Evolutionary conservation across 352 stramenopile genomes (phyloP), one percentile per base, ranked within the genome.

Genomic region (Phytophthora citrophthora): DNA sequence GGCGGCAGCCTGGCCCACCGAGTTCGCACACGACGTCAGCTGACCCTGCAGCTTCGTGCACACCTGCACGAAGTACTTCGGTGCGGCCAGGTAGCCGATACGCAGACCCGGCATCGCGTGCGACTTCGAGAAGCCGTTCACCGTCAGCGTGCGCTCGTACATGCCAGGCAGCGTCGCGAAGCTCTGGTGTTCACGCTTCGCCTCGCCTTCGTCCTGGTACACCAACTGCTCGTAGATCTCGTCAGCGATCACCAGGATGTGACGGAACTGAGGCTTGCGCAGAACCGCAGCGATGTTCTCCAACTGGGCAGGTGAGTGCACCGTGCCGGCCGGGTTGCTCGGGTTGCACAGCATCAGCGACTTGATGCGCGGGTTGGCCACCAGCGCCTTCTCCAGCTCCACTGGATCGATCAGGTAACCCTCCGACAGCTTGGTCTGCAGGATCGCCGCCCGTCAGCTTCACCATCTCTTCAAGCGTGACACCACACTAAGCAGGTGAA

Each of bases 81-180:
- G 82, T 0, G 76, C 81, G 13, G 87, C 95, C 45, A 98, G 59
- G 80, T 98, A 98, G 20, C 96, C 97, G 29, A 99, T 82, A 54
- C 96, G 80, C 32, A 98, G 93, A 31, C 97, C 97, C 4, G 96
- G 98, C 97, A 99, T 99, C 31, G 96, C 96, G 68, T 98, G 91
- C 27, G 89, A 93, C 83, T 99, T 99, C 50, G 90, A 98, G 62
- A 99, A 99, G 2, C 97, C 96, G 68, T 99, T 99, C 26, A 99
- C 73, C 16, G 96, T 90, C 32, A 98, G 76, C 40, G 95, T 99
- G 18, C 95, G 81, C 43, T 91, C 67, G 66, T 92, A 96, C 89
- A 99, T 97, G 45, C 66, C 81, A 1, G 83, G 81, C 16, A 93
- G 64, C 15, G 73, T 74, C 16, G 84, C 86, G 44, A 96, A 94